Percentiles rank a stretch among this genome's conserved stretches.
Evolutionary conservation across 192 early-diverging fungal species (phyloP).

Genomic region (Umbelopsis sp.): DNA sequence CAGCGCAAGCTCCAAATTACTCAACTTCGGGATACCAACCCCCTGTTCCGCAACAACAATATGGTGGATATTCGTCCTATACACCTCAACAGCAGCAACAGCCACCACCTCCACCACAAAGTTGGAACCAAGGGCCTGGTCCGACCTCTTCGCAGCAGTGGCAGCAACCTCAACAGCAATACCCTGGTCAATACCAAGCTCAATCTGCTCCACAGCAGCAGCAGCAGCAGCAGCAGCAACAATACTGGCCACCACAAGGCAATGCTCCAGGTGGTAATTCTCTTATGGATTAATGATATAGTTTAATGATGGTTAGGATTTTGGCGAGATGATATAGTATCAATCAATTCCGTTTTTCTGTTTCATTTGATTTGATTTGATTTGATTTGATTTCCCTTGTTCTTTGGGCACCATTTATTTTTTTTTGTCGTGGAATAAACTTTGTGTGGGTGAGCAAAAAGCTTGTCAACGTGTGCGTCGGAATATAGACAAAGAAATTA

Average conservation of each 20-base stretch:
- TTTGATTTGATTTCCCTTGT: too few relatives aligned
- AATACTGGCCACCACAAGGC: not conserved
- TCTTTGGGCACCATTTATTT: too few relatives aligned
- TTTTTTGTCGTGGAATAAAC: too few relatives aligned
- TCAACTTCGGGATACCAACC: not conserved
- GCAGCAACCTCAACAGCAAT: not conserved
- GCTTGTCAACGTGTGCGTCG: too few relatives aligned
- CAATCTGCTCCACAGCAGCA: too few relatives aligned
- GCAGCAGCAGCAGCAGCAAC: too few relatives aligned
- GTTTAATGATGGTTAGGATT: too few relatives aligned
- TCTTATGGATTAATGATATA: not conserved
- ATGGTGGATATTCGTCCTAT: constrained; percentile 10
- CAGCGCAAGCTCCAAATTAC: not conserved
- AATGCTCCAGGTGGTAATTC: not conserved
- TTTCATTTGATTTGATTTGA: not conserved
- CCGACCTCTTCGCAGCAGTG: not conserved
- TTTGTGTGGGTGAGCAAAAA: too few relatives aligned
- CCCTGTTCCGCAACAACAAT: not conserved
- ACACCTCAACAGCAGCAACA: not conserved
- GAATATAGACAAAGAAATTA: not conserved
- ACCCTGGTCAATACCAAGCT: not conserved
- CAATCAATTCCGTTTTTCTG: not conserved
- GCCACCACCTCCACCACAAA: not conserved
- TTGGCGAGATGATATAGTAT: too few relatives aligned
- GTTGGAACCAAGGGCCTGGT: not conserved